phyloP scores from a whole-genome alignment of 371 early-diverging fungal species.

The Furculomyces boomerangus region DNA sequence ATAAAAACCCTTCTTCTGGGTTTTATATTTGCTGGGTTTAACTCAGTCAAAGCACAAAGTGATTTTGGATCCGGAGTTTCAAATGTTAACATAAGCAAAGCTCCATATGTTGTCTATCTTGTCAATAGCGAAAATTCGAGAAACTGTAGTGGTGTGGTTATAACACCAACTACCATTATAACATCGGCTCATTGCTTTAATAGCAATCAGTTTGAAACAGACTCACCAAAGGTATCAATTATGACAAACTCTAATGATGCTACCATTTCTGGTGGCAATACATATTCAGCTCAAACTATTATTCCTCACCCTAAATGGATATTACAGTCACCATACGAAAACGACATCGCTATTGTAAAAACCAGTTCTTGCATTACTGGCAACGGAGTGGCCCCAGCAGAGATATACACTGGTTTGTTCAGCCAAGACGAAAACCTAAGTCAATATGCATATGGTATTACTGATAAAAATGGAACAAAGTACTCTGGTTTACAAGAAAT shows the following conservation, averaged over 20 bases:
- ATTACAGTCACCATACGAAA: background rate
- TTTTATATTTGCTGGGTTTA: too few relatives aligned
- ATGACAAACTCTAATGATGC: background rate
- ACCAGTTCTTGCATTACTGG: background rate
- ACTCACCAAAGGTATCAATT: background rate
- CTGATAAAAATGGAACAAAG: background rate
- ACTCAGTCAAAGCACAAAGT: too few relatives aligned
- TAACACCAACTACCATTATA: background rate
- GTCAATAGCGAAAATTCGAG: background rate
- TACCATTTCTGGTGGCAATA: background rate
- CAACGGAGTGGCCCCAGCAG: background rate
- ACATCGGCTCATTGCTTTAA: background rate
- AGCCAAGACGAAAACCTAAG: background rate
- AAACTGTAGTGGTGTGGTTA: background rate
- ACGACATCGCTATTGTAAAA: background rate
- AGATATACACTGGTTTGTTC: background rate
- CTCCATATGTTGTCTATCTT: background rate
- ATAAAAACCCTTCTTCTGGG: too few relatives aligned
- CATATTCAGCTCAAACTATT: background rate
- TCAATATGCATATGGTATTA: background rate
- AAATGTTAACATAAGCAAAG: background rate
- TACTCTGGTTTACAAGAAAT: background rate
- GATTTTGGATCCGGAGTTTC: constrained; percentile 51
- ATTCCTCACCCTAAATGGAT: background rate
- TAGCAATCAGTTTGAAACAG: background rate